Percentiles rank a stretch among this genome's conserved stretches.
These are phyloP conservation scores for Ogataea henricii DNA, from an alignment of 805 yeast genomes.

Conservation along the genomic window DNA sequence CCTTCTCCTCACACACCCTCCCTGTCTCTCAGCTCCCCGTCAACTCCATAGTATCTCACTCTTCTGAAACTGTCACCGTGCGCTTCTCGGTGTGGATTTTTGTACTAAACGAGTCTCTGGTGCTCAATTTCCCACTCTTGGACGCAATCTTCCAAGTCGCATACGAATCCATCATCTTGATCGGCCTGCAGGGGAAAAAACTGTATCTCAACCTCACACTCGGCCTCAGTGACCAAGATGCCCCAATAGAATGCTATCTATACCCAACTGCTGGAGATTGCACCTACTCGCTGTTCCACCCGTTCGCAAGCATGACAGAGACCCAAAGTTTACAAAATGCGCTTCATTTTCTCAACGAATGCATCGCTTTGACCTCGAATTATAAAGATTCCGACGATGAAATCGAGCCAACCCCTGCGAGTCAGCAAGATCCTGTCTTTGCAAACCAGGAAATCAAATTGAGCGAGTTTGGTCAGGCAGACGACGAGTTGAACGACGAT, in stretches of 20 bases:
- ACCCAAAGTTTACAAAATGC: conserved; percentile 23
- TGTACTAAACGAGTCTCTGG: conserved; percentile 25
- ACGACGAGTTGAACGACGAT: conserved; percentile 29
- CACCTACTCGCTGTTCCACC: conserved; percentile 27
- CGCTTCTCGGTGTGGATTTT: conserved; percentile 26
- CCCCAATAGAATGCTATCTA: conserved; percentile 17
- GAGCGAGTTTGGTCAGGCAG: conserved; percentile 30
- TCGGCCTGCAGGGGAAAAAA: conserved; percentile 20
- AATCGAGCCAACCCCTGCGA: conserved; percentile 1
- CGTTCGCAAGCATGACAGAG: conserved; percentile 19
- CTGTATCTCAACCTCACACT: conserved; percentile 14
- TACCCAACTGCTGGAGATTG: conserved; percentile 12
- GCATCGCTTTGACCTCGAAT: conserved; percentile 22
- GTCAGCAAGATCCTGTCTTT: background rate
- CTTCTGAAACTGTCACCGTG: conserved; percentile 3
- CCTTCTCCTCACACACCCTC: conserved; percentile 7
- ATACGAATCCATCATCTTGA: conserved; percentile 23
- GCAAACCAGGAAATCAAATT: conserved; percentile 20
- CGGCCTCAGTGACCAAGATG: conserved; percentile 5
- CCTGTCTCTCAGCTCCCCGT: background rate
- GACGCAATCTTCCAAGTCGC: conserved; percentile 22
- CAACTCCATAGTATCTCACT: background rate
- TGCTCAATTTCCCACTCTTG: conserved; percentile 20
- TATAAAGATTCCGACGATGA: conserved; percentile 21
- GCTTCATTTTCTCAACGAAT: conserved; percentile 23